Evolutionary conservation across 768 basidiomycete species (phyloP).

Genomic region (Coprinopsis cinerea): DNA sequence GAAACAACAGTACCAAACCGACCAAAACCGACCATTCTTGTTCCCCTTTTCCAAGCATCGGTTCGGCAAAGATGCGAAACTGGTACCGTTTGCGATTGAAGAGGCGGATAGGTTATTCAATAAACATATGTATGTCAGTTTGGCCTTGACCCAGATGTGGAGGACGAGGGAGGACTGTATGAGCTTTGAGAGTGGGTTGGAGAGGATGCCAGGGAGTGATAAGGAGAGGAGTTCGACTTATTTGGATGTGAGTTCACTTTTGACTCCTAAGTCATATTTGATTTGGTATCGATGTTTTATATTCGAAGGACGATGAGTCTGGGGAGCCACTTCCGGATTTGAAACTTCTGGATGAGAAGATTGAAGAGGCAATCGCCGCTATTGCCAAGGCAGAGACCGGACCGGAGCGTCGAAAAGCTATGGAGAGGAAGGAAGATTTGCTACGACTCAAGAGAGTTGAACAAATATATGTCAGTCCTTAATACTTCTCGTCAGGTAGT

Average conservation of each 20-base stretch:
- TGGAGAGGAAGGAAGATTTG: conserved; percentile 70
- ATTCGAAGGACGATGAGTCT: conserved; percentile 47
- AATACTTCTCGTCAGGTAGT: not conserved
- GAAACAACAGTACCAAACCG: conserved; percentile 98
- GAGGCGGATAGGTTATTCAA: conserved; percentile 91
- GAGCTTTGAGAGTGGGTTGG: conserved; percentile 87
- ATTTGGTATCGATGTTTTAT: conserved; percentile 2
- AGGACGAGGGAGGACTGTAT: conserved; percentile 92
- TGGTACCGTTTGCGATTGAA: conserved; percentile 94
- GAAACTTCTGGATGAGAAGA: conserved; percentile 64
- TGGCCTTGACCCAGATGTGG: conserved; percentile 93
- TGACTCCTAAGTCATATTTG: not conserved
- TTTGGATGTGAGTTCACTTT: conserved; percentile 29
- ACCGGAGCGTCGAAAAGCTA: conserved; percentile 55
- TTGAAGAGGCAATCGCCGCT: conserved; percentile 55
- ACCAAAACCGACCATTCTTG: conserved; percentile 88
- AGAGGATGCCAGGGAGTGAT: conserved; percentile 67
- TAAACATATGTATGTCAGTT: conserved; percentile 84
- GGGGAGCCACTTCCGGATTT: conserved; percentile 69
- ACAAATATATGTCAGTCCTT: conserved; percentile 74
- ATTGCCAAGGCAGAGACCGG: conserved; percentile 44
- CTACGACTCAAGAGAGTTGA: conserved; percentile 88
- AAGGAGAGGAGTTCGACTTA: conserved; percentile 48
- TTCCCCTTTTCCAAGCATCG: conserved; percentile 86
- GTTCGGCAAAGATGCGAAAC: conserved; percentile 48